phyloP scores from a whole-genome alignment of 2,329 filamentous ascomycete genomes.

The Colletotrichum orchidophilum region DNA sequence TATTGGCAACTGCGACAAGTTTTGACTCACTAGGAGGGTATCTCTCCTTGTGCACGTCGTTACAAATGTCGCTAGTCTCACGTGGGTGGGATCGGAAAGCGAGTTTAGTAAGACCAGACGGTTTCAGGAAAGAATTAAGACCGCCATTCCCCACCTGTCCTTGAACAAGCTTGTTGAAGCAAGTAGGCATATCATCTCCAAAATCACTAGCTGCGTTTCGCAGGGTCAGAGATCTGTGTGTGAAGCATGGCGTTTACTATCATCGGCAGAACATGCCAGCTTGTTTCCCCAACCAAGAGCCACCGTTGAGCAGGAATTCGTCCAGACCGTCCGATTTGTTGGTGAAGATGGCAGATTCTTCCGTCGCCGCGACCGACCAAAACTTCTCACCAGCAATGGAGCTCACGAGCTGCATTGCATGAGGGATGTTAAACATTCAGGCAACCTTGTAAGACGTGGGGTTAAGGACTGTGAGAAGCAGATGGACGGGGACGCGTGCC shows the following conservation, averaged over 20 bases:
- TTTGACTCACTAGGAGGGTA: neutral
- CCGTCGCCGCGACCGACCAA: neutral
- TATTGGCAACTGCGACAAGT: neutral
- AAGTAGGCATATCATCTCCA: neutral
- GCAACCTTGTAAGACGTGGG: neutral
- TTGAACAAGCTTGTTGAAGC: neutral
- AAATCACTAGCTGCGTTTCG: neutral
- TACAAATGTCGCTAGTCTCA: neutral
- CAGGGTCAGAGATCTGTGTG: neutral
- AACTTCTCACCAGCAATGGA: neutral
- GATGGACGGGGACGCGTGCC: neutral
- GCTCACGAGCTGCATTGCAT: neutral
- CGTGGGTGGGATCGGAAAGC: neutral
- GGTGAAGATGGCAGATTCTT: constrained; percentile 4
- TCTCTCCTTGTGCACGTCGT: neutral
- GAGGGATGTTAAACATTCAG: neutral
- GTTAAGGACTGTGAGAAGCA: neutral
- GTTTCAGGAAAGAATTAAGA: neutral
- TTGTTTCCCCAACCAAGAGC: neutral
- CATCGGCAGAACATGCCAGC: neutral
- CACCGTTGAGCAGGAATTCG: neutral
- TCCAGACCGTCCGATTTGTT: neutral
- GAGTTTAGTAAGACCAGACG: neutral
- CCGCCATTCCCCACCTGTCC: neutral
- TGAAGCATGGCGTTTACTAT: too few relatives aligned